Evolutionary conservation across 1,284 basidiomycete genomes (phyloP), one percentile per base, ranked within the genome.

Genomic region (Pseudozyma hubeiensis): DNA sequence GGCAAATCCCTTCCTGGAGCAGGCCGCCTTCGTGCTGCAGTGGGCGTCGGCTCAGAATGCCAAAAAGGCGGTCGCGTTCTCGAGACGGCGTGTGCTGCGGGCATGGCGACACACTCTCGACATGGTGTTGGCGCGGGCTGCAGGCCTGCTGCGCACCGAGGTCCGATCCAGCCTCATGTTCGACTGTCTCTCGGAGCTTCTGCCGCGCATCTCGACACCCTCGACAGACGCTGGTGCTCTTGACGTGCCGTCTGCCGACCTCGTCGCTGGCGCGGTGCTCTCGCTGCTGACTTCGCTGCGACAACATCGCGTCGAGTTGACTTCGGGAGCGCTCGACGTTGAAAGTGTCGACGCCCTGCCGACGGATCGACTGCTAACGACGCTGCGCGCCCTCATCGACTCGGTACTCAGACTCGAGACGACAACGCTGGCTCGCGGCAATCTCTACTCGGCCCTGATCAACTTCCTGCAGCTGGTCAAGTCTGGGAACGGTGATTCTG

Each of bases 371-470:
- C 86, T 98, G 7, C 89, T 90, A 58, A 85, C 89, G 1, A 89
- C 94, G 37, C 87, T 97, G n/a, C 89, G 90, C 35, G 90, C 88
- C 68, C 87, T 94, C 30, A 82, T 97, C 60, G 90, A 93, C 64
- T 92, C 91, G 44, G 88, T 94, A 52, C 82, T 92, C 54, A 90
- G 92, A 64, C 91, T 89, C 56, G 92, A 91, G 59, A 91, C 90
- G 5, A 89, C 91, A n/a, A 93, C 94, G 77, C 87, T 92, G 51
- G 91, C 94, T n/a, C 90, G 95, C n/a, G 95, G 95, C 11, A 97
- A 98, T 83, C 87, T 98, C n/a, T 98, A 97, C 84, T 92, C 93
- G 7, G 88, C 92, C 3, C 87, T 97, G 57, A 90, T 93, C 85
- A 95, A 96, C 84, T 95, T 93, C 84, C 86, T 97, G 40, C 91